phyloP scores from a whole-genome alignment of 352 stramenopile genomes.

The Pythium sp. region DNA sequence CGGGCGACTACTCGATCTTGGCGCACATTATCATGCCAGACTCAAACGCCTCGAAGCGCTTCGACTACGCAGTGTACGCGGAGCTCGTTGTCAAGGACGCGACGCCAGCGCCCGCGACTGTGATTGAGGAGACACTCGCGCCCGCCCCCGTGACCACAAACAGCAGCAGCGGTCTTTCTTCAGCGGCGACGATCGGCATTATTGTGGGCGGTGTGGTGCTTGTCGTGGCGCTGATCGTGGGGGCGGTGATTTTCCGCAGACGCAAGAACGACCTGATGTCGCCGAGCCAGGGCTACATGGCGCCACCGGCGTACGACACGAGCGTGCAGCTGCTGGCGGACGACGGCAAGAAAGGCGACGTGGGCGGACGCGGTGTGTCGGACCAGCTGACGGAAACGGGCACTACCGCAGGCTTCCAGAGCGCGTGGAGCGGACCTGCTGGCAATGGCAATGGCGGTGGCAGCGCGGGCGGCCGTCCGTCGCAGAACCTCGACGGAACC shows the following conservation, averaged over 20 bases:
- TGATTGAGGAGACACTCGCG: neutral
- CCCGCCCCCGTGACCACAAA: neutral
- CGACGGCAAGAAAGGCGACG: constrained; percentile 18
- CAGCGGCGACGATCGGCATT: constrained; percentile 50
- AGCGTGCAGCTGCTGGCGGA: constrained; percentile 30
- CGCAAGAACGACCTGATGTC: constrained; percentile 19
- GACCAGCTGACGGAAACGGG: constrained; percentile 14
- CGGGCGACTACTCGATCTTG: constrained; percentile 44
- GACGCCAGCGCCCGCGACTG: constrained; percentile 2
- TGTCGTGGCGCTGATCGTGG: constrained; percentile 39
- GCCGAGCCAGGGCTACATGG: constrained; percentile 29
- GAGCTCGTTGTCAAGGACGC: constrained; percentile 35
- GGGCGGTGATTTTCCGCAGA: constrained; percentile 37
- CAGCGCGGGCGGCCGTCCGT: constrained; percentile 5
- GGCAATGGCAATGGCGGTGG: neutral
- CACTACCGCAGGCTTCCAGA: constrained; percentile 26
- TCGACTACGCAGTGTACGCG: constrained; percentile 48
- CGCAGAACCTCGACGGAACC: constrained; percentile 17
- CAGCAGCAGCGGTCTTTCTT: constrained; percentile 34
- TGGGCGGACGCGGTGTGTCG: constrained; percentile 21
- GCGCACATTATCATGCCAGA: constrained; percentile 61
- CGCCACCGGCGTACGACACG: constrained; percentile 48
- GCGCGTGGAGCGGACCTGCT: constrained; percentile 16
- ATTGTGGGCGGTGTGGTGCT: constrained; percentile 54
- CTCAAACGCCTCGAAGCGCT: constrained; percentile 41